A percentile compares a stretch with the other conserved stretches of the same genome.
phyloP scores from a whole-genome alignment of 306 rosid genomes.

The Trifolium fragiferum region DNA sequence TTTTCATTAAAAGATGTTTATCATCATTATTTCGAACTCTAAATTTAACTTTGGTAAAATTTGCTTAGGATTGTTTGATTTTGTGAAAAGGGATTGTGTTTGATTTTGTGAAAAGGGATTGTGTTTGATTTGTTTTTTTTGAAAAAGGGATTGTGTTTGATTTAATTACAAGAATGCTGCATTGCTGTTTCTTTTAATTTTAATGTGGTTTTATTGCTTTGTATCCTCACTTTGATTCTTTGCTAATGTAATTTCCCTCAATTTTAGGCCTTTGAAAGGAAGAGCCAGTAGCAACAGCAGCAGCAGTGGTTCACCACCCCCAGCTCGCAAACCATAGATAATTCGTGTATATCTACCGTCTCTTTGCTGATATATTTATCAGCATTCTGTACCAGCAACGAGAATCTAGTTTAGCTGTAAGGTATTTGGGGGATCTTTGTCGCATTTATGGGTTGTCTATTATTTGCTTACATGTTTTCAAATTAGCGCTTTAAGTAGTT shows the following conservation, averaged over 20 bases:
- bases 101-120: not conserved
- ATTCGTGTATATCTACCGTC: slow-evolving; percentile 12
- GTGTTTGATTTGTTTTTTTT: too few species aligned
- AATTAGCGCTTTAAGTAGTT: slow-evolving; percentile 16
- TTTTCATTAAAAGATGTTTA: slow-evolving; percentile 9
- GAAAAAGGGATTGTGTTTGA: not conserved
- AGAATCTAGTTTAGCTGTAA: slow-evolving; percentile 27
- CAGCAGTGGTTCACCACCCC: slow-evolving; percentile 86
- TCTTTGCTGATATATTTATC: slow-evolving; percentile 39
- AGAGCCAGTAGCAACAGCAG: slow-evolving; percentile 91
- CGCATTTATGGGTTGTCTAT: slow-evolving; percentile 6
- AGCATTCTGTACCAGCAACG: slow-evolving; percentile 29
- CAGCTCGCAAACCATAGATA: slow-evolving; percentile 70
- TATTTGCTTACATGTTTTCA: slow-evolving; percentile 21
- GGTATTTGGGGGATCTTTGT: slow-evolving; percentile 35
- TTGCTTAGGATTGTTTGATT: not conserved
- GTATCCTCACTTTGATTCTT: slow-evolving; percentile 11
- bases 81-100: not conserved
- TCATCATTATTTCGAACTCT: slow-evolving; percentile 2
- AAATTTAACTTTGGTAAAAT: not conserved
- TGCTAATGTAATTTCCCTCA: not conserved
- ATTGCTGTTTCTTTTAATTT: not conserved
- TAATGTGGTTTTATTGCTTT: not conserved
- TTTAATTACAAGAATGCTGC: not conserved
- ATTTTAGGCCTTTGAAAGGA: slow-evolving; percentile 80